Evolutionary conservation across 2,329 filamentous ascomycete genomes (phyloP).

Genomic region (Cordyceps cicadae): DNA sequence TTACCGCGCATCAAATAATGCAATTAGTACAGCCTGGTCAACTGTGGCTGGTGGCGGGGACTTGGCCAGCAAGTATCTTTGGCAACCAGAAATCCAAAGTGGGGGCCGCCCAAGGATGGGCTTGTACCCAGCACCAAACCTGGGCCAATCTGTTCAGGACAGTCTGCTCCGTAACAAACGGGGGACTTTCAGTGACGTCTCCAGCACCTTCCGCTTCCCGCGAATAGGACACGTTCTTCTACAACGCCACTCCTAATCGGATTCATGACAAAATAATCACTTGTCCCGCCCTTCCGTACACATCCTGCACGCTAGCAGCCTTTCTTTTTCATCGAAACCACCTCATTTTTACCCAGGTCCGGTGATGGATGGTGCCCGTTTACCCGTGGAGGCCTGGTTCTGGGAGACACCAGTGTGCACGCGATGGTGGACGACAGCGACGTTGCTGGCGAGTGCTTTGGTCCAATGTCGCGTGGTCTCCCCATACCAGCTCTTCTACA

Average conservation of each 20-base stretch:
- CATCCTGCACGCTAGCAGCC: not conserved
- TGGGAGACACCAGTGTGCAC: constrained; percentile 98
- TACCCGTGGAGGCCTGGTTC: constrained; percentile 95
- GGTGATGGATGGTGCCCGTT: constrained; percentile 51
- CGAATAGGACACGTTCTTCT: constrained; percentile 5
- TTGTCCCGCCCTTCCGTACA: not conserved
- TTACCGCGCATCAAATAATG: no score
- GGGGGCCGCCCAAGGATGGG: not conserved
- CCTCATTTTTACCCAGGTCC: constrained; percentile 39
- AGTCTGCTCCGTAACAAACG: not conserved
- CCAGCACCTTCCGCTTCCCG: not conserved
- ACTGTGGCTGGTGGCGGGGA: not conserved
- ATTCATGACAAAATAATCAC: not conserved
- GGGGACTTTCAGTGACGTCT: constrained; percentile 11
- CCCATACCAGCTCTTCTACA: constrained; percentile 95
- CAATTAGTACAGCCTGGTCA: not conserved
- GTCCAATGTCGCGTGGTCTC: constrained; percentile 91
- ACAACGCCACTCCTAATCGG: not conserved
- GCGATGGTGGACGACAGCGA: constrained; percentile 92
- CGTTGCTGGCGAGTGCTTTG: constrained; percentile 75
- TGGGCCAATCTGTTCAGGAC: not conserved
- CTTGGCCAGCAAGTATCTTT: not conserved
- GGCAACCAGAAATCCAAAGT: not conserved
- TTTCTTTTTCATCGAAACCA: no score
- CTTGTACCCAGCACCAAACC: not conserved